Conservation (phyloP, 176 grass and related monocot genomes). For the Juncus inflexus region DNA sequence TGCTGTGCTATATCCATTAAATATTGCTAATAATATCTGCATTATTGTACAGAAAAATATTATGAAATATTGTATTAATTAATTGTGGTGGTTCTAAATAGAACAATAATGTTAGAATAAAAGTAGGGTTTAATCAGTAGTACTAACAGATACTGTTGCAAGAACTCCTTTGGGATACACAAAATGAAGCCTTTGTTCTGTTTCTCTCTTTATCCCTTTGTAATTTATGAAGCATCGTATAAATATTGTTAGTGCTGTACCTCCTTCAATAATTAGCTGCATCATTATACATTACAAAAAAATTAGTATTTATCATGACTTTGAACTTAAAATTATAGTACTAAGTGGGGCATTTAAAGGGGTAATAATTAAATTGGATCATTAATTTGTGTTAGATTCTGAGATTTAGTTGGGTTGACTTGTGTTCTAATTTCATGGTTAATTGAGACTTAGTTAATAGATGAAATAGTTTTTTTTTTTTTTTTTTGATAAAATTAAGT, state of each 20-base stretch:
- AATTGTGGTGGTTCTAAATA: neutral
- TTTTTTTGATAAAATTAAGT: neutral
- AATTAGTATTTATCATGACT: neutral
- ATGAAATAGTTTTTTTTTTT: neutral
- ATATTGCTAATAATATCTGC: constrained; percentile 67
- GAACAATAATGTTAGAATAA: constrained; percentile 7
- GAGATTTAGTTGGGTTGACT: neutral
- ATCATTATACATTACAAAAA: neutral
- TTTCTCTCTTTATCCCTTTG: constrained; percentile 57
- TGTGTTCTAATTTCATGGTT: constrained; percentile 9
- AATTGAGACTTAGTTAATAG: neutral
- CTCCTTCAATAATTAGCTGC: constrained; percentile 77
- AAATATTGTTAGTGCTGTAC: constrained; percentile 67
- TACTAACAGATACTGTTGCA: constrained; percentile 67
- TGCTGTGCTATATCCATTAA: constrained; percentile 70
- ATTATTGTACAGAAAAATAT: constrained; percentile 13
- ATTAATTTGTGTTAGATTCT: no score
- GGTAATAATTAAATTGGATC: no score
- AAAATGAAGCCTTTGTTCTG: constrained; percentile 58
- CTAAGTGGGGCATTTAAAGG: no score
- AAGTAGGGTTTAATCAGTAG: neutral
- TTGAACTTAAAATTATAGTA: no score
- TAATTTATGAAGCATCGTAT: constrained; percentile 62
- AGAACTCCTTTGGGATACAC: constrained; percentile 81
- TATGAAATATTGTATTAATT: constrained; percentile 1